Base-by-base conservation (phyloP, 495 filamentous ascomycete species). In the Penicillium malachiteum region DNA sequence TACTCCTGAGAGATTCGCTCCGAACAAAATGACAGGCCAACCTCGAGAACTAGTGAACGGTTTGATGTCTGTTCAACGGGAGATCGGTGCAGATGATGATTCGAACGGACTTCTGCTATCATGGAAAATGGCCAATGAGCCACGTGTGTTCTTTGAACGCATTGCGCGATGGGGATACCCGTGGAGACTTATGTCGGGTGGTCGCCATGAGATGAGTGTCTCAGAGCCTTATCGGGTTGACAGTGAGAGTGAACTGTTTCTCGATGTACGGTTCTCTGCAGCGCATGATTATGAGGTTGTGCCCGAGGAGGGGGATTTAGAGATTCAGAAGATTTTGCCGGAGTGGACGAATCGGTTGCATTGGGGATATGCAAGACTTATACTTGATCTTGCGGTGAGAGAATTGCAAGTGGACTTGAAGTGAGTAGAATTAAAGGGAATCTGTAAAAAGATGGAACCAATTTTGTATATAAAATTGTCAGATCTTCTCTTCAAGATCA, bases 201-300 rank as follows among this genome's bases (percentile, higher is more conserved):
- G 70, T 10, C 54, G 68, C 34, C 66, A 70, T 61, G 71, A 74
- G 62, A 47, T 43, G 14, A 43, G 40, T 17, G 40, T 43, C 17
- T 43, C 40, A 7, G 40, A 43, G 40, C n/a, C 16, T 9, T 43
- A 16, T 43, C n/a, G 17, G 14, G 9, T 43, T 12, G 30, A 48
- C 5, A n/a, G 40, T 13, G n/a, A 17, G 5, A 18, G 11, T 26
- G 21, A 26, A 26, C 21, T 26, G 13, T 52, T 63, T 26, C 61
- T 71, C 5, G 66, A 73, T 32, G 62, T 73, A 11, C 35, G 70
- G 10, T 69, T 69, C 56, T 54, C 60, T 0, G 60, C 54, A 1
- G 59, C 68, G 43, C 68, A 71, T 60, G 64, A 71, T n/a, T 73
- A 71, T 54, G 66, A 70, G 45, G 17, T 67, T 58, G 35, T 71